A percentile compares a stretch with the other conserved stretches of the same genome.
These are phyloP conservation scores for Laburnicola sp. DNA, from an alignment of 2,329 filamentous ascomycete species.

Conservation along the genomic window DNA sequence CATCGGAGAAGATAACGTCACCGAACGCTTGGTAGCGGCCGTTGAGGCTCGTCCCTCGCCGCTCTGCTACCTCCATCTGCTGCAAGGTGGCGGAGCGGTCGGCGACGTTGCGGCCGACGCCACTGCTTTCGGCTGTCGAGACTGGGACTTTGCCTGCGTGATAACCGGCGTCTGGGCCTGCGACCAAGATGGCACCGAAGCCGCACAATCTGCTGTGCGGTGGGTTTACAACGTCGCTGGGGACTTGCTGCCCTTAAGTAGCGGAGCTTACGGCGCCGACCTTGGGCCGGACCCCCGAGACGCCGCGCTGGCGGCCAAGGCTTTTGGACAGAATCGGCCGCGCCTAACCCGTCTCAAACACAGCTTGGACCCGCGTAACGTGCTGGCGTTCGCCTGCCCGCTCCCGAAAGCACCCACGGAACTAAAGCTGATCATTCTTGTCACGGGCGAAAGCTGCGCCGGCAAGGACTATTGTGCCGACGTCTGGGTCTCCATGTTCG, in stretches of 20 bases:
- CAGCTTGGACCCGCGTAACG: conserved; percentile 52
- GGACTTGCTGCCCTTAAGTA: conserved; percentile 55
- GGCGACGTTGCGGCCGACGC: conserved; percentile 49
- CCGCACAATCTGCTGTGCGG: conserved; percentile 43
- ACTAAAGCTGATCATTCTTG: conserved; percentile 58
- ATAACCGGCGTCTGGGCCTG: conserved; percentile 65
- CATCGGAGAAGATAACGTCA: conserved; percentile 46
- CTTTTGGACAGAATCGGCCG: conserved; percentile 60
- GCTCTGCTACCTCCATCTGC: conserved; percentile 64
- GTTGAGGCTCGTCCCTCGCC: conserved; percentile 55
- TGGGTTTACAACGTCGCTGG: conserved; percentile 62
- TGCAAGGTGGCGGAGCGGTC: conserved; percentile 62
- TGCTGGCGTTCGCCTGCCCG: conserved; percentile 62
- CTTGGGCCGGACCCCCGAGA: conserved; percentile 66
- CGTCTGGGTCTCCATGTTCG: conserved; percentile 55
- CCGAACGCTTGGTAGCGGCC: conserved; percentile 49
- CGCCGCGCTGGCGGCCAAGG: conserved; percentile 52
- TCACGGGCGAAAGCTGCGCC: conserved; percentile 58
- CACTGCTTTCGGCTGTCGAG: conserved; percentile 65
- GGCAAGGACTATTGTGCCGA: conserved; percentile 65
- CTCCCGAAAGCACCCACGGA: conserved; percentile 46
- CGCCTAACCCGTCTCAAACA: conserved; percentile 58
- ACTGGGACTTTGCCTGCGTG: conserved; percentile 67
- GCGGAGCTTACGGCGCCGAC: conserved; percentile 62
- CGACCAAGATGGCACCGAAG: conserved; percentile 53